Evolutionary conservation across 768 basidiomycete genomes (phyloP), one percentile per base, ranked within the genome.

Genomic region (Psilocybe sp.): DNA sequence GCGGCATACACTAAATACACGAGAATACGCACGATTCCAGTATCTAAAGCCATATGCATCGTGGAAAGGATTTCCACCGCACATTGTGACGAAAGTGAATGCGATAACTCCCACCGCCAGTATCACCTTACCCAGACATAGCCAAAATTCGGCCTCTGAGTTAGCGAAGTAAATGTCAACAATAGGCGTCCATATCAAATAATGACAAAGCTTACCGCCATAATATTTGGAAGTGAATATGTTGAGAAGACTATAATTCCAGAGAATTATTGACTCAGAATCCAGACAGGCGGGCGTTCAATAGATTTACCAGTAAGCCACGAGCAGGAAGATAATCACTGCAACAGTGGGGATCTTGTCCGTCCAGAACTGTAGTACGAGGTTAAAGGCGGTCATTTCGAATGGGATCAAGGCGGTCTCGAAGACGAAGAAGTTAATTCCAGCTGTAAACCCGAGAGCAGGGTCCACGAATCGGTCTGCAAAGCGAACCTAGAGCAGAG

Each of bases 1-100:
- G n/a, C n/a, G n/a, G n/a, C n/a, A n/a, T n/a, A n/a, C n/a, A n/a
- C n/a, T n/a, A n/a, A n/a, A n/a, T n/a, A n/a, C n/a, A n/a, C n/a
- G 32, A 16, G 13, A 16, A 12, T 8, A 56, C 76, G 43, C 55
- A 78, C 76, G 65, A 58, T 77, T 66, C 77, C 77, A 81, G 52
- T 71, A 66, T n/a, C 79, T 65, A 51, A 82, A 80, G 8, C 79
- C 80, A 57, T 79, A 82, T 2, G 57, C 71, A 50, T 83, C 79
- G 42, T 70, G 76, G 18, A 72, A 52, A 2, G 80, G 81, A 59
- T 82, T 82, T 6, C 80, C 81, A 12, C 81, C 81, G 9, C 79
- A 72, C 81, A 83, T 82, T 10, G 78, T 79, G 32, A 82, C 62
- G 49, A 83, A 79, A 3, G 81, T 83, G 59, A 80, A 82, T 11